Conservation (phyloP, 148 eudicot species). For the Arbutus unedo region DNA sequence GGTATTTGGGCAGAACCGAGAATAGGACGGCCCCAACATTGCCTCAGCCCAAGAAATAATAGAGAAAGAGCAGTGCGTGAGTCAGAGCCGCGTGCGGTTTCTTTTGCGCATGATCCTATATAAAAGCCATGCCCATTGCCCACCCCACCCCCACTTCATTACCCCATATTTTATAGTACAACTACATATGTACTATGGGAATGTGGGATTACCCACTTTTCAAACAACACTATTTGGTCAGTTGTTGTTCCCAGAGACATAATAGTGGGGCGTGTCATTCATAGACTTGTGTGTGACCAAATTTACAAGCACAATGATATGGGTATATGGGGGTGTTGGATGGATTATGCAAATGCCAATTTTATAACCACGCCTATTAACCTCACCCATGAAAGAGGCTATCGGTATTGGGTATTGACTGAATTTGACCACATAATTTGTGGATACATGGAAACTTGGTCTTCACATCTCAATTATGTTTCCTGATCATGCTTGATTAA, state of each 20-base stretch:
- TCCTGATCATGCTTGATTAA: too few species aligned
- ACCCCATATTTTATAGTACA: too few species aligned
- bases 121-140: neutral
- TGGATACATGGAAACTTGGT: neutral
- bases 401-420: neutral
- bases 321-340: neutral
- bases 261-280: neutral
- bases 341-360: neutral
- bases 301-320: neutral
- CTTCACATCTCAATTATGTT: too few species aligned
- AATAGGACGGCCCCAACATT: neutral
- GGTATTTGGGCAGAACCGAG: neutral
- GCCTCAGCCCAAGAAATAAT: neutral
- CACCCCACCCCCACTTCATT: neutral
- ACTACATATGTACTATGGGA: neutral
- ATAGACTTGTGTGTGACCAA: neutral
- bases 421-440: neutral
- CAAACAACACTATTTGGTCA: neutral
- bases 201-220: neutral
- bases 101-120: neutral
- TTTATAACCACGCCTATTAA: neutral
- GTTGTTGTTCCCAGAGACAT: neutral
- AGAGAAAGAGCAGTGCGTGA: neutral
- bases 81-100: constrained; percentile 6
- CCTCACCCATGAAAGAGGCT: neutral